Conservation (phyloP, 2,329 filamentous ascomycete genomes). For the Tolypocladium album region DNA sequence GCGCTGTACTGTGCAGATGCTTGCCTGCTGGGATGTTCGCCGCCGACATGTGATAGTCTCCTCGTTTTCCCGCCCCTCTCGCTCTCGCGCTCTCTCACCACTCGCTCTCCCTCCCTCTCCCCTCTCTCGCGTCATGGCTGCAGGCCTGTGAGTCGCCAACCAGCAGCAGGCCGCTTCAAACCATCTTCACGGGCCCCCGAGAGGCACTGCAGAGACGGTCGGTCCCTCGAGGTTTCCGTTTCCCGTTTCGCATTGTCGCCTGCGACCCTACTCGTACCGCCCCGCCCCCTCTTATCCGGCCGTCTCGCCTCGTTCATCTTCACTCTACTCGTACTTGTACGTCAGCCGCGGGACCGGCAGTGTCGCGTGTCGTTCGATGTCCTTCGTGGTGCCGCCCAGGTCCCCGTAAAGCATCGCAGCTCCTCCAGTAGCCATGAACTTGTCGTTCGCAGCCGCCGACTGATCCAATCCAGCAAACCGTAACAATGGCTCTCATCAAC, state of each 20-base stretch:
- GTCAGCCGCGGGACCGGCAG: neutral
- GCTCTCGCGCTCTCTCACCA: neutral
- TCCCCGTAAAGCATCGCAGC: neutral
- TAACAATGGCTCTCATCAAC: conserved; percentile 40
- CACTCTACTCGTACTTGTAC: neutral
- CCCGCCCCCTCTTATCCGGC: neutral
- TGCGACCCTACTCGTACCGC: neutral
- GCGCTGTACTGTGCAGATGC: neutral
- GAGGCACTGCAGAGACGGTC: neutral
- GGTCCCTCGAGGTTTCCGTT: neutral
- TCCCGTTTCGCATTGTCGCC: neutral
- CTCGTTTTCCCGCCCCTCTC: neutral
- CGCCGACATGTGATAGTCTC: conserved; percentile 3
- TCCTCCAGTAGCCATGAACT: conserved; percentile 7
- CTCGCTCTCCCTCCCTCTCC: too few species aligned
- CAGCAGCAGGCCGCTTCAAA: neutral
- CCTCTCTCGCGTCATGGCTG: neutral
- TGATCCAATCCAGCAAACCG: neutral
- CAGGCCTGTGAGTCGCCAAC: neutral
- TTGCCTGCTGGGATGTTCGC: neutral
- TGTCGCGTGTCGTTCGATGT: neutral
- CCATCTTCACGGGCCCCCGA: neutral
- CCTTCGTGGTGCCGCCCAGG: neutral
- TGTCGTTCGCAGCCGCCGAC: conserved; percentile 2
- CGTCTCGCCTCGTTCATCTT: neutral